Percentiles rank a stretch among this genome's conserved stretches.
phyloP scores from a whole-genome alignment of 441 rosid species.

The Eruca vesicaria region DNA sequence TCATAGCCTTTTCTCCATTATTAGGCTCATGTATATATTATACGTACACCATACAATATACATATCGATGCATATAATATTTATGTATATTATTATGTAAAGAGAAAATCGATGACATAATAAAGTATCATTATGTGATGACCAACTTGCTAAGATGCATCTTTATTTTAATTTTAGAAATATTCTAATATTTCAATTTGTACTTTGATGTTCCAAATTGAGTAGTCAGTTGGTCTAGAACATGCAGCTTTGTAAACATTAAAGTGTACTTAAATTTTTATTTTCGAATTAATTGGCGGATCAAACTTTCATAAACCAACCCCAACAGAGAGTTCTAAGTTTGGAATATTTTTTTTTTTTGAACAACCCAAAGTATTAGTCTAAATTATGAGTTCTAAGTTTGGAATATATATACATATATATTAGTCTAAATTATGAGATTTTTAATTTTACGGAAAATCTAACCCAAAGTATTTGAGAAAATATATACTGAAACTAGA shows the following conservation, averaged over 20 bases:
- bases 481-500: too few relatives aligned
- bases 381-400: too few relatives aligned
- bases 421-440: too few relatives aligned
- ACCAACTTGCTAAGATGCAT: conserved; percentile 34
- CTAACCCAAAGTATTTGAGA: too few relatives aligned
- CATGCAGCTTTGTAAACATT: conserved; percentile 25
- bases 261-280: not conserved
- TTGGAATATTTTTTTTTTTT: too few relatives aligned
- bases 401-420: too few relatives aligned
- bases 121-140: conserved; percentile 14
- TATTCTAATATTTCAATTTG: conserved; percentile 22
- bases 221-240: conserved; percentile 35
- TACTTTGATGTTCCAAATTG: conserved; percentile 36
- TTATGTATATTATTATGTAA: conserved; percentile 10
- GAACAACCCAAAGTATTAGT: too few relatives aligned
- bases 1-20: conserved; percentile 34
- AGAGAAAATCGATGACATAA: conserved; percentile 32
- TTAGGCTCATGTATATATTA: conserved; percentile 26
- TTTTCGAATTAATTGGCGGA: too few relatives aligned
- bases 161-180: conserved; percentile 15
- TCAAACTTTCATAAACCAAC: too few relatives aligned
- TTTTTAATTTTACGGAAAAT: too few relatives aligned
- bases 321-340: too few relatives aligned
- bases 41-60: not conserved
- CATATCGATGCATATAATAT: not conserved